These are phyloP conservation scores for Candida tammaniensis DNA, from an alignment of 805 yeast species.

Conservation along the genomic window DNA sequence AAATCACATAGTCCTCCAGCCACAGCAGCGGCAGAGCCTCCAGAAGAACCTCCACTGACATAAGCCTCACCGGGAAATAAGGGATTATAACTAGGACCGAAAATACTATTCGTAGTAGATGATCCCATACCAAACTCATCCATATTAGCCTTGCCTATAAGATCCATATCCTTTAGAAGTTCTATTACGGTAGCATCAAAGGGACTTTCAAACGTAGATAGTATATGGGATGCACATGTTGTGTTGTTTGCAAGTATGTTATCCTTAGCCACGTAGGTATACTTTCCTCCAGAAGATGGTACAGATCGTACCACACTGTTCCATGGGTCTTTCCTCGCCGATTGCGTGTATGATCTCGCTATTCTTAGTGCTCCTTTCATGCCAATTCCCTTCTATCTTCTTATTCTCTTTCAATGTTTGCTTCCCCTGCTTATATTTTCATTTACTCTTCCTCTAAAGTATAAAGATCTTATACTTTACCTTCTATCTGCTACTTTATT, in stretches of 20 bases:
- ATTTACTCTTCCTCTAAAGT: no score
- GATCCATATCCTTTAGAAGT: constrained; percentile 45
- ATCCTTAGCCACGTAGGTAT: constrained; percentile 51
- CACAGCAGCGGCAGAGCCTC: constrained; percentile 94
- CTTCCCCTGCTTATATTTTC: no score
- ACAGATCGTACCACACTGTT: constrained; percentile 13
- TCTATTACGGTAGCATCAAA: constrained; percentile 73
- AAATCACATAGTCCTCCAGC: constrained; percentile 68
- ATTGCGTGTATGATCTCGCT: no score
- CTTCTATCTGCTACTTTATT: no score
- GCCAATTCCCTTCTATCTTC: no score
- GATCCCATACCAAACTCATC: constrained; percentile 99
- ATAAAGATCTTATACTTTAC: no score
- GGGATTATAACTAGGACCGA: constrained; percentile 61
- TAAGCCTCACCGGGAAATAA: constrained; percentile 22
- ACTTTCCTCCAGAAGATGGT: neutral
- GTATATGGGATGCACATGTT: constrained; percentile 72
- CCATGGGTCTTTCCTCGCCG: constrained; percentile 12
- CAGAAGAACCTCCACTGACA: constrained; percentile 87
- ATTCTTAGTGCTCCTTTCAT: no score
- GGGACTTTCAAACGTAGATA: constrained; percentile 65
- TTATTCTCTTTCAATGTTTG: no score
- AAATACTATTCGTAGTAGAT: constrained; percentile 52
- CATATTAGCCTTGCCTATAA: constrained; percentile 82
- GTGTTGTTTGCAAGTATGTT: constrained; percentile 70